Evolutionary conservation across 495 filamentous ascomycete genomes (phyloP).

Genomic region (Oidiodendron maius): DNA sequence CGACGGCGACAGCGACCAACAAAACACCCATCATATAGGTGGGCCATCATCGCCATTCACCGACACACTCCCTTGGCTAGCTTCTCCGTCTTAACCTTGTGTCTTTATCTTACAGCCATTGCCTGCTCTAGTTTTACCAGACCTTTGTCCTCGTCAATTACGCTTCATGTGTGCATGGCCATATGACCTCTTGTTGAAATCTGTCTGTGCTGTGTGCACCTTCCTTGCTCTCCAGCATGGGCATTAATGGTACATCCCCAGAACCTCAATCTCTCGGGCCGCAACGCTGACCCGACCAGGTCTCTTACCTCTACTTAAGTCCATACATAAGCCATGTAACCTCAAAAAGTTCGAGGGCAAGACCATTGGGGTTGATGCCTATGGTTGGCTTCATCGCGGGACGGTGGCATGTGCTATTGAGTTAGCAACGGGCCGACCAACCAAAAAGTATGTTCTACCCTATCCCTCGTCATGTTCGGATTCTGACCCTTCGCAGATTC

Average conservation of each 20-base stretch:
- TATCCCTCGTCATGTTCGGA: slow-evolving; percentile 6
- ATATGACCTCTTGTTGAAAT: slow-evolving; percentile 14
- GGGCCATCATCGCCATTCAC: too few relatives aligned
- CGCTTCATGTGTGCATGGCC: slow-evolving; percentile 1
- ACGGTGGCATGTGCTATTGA: slow-evolving; percentile 88
- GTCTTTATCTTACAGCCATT: too few relatives aligned
- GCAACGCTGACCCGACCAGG: slow-evolving; percentile 46
- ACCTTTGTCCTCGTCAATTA: slow-evolving; percentile 3
- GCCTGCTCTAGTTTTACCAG: background rate
- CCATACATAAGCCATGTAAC: slow-evolving; percentile 83
- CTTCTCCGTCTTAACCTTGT: background rate
- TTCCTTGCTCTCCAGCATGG: slow-evolving; percentile 19
- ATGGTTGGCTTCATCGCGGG: slow-evolving; percentile 97
- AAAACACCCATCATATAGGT: too few relatives aligned
- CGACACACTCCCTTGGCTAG: too few relatives aligned
- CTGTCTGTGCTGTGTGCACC: slow-evolving; percentile 14
- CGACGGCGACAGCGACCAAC: background rate
- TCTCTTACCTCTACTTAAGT: slow-evolving; percentile 86
- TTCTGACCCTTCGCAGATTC: slow-evolving; percentile 49
- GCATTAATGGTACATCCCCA: slow-evolving; percentile 20
- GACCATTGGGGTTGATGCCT: slow-evolving; percentile 89
- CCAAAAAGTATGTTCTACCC: slow-evolving; percentile 59
- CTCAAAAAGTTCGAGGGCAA: slow-evolving; percentile 84
- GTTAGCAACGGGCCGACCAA: slow-evolving; percentile 80
- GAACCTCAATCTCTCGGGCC: background rate